Evolutionary conservation across 257 asterid genomes (phyloP).

Genomic region (Solanum appendiculatum): DNA sequence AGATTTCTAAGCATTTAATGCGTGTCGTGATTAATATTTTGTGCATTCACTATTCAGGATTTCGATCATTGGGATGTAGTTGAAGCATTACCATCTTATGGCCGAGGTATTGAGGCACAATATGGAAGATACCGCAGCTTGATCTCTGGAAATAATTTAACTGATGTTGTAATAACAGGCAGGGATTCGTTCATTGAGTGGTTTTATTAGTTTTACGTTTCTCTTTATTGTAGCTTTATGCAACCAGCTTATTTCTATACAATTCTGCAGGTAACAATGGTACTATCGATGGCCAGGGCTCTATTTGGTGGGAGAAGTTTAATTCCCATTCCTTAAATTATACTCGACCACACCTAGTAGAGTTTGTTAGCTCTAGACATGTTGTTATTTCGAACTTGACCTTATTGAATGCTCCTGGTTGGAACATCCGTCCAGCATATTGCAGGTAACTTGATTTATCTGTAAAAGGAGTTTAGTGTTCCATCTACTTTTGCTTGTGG

Average conservation of each 20-base stretch:
- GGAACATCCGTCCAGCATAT: slow-evolving; percentile 79
- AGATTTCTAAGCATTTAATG: background rate
- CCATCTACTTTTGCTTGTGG: background rate
- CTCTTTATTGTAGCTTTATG: background rate
- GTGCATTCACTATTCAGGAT: slow-evolving; percentile 12
- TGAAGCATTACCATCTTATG: slow-evolving; percentile 38
- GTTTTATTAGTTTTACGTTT: background rate
- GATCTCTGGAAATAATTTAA: slow-evolving; percentile 27
- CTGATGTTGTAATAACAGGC: slow-evolving; percentile 43
- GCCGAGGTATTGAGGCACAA: slow-evolving; percentile 31
- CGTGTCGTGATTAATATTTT: background rate
- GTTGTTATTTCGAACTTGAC: slow-evolving; percentile 85
- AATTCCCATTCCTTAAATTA: slow-evolving; percentile 53
- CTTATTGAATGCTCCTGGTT: slow-evolving; percentile 81
- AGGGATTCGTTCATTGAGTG: background rate
- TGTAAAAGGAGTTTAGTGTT: background rate
- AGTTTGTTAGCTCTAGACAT: slow-evolving; percentile 48
- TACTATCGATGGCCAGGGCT: slow-evolving; percentile 93
- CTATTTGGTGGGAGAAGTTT: slow-evolving; percentile 81
- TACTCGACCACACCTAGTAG: slow-evolving; percentile 88
- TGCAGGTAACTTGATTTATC: slow-evolving; percentile 64
- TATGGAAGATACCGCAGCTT: slow-evolving; percentile 39
- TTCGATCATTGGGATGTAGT: slow-evolving; percentile 26
- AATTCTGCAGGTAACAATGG: slow-evolving; percentile 76
- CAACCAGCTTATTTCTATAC: background rate